Conservation (phyloP, 768 basidiomycete genomes). For the Leccinellum luteum region DNA sequence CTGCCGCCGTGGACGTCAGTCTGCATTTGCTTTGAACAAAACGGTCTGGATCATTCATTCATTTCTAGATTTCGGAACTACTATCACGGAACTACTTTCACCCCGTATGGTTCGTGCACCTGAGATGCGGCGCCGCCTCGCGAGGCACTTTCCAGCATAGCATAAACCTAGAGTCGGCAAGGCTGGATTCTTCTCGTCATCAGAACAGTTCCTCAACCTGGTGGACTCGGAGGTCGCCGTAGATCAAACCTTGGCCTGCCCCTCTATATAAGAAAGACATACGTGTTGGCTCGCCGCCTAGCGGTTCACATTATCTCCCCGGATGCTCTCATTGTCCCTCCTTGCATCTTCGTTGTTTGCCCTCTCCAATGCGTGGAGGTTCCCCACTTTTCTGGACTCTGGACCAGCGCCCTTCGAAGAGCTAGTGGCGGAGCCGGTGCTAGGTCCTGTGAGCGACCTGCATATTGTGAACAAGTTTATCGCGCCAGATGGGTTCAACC, state of each 20-base stretch:
- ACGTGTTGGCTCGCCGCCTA: too few relatives aligned
- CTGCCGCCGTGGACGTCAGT: background rate
- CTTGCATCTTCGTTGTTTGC: conserved; percentile 9
- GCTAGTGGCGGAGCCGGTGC: background rate
- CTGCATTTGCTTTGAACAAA: background rate
- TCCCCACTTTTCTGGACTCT: background rate
- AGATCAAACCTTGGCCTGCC: background rate
- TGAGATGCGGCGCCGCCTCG: background rate
- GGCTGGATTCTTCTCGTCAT: background rate
- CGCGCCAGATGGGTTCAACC: conserved; percentile 48
- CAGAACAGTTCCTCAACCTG: background rate
- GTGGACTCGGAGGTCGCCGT: too few relatives aligned
- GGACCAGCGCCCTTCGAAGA: background rate
- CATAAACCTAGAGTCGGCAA: background rate
- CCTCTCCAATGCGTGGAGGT: conserved; percentile 3
- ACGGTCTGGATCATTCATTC: too few relatives aligned
- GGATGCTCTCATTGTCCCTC: conserved; percentile 7
- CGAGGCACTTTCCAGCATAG: background rate
- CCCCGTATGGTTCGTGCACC: background rate
- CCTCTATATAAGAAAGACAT: conserved; percentile 9
- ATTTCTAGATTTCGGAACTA: background rate
- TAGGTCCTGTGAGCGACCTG: conserved; percentile 29
- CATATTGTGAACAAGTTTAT: conserved; percentile 38
- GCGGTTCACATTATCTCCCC: background rate
- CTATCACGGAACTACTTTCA: background rate